Percentiles rank a stretch among this genome's conserved stretches.
Evolutionary conservation across 2,329 filamentous ascomycete genomes (phyloP).

Genomic region (Exophiala sp.): DNA sequence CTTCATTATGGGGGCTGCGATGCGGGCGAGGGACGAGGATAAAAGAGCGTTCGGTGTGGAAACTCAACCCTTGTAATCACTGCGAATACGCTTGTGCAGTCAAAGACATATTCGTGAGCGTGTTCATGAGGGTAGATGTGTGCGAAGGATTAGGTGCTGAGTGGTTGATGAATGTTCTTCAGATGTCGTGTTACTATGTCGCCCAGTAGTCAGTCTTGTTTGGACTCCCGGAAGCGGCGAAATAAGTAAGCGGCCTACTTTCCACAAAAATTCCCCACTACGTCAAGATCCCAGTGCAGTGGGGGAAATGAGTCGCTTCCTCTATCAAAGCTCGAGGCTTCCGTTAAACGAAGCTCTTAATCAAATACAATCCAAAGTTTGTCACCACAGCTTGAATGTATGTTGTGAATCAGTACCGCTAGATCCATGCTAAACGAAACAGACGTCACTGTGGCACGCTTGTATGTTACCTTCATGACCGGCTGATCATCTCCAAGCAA

Average conservation of each 20-base stretch:
- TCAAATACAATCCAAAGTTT: not conserved
- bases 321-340: not conserved
- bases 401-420: not conserved
- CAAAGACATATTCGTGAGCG: not conserved
- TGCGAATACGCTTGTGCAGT: not conserved
- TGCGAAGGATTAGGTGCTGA: not conserved
- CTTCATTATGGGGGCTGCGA: conserved; percentile 60
- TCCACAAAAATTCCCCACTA: conserved; percentile 1
- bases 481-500: not conserved
- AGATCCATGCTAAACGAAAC: not conserved
- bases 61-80: not conserved
- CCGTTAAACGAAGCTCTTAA: not conserved
- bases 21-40: not conserved
- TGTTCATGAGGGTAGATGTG: not conserved
- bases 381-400: not conserved
- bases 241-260: not conserved
- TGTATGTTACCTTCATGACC: conserved; percentile 1
- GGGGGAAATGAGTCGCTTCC: not conserved
- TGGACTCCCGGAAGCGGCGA: not conserved
- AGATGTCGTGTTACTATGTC: not conserved
- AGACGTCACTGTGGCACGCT: conserved; percentile 4
- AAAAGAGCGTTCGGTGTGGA: not conserved
- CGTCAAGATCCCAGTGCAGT: not conserved
- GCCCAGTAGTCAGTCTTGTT: not conserved
- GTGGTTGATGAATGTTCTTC: not conserved